These are phyloP conservation scores for Venturia asperata DNA, from an alignment of 2,329 filamentous ascomycete species.

Conservation along the genomic window DNA sequence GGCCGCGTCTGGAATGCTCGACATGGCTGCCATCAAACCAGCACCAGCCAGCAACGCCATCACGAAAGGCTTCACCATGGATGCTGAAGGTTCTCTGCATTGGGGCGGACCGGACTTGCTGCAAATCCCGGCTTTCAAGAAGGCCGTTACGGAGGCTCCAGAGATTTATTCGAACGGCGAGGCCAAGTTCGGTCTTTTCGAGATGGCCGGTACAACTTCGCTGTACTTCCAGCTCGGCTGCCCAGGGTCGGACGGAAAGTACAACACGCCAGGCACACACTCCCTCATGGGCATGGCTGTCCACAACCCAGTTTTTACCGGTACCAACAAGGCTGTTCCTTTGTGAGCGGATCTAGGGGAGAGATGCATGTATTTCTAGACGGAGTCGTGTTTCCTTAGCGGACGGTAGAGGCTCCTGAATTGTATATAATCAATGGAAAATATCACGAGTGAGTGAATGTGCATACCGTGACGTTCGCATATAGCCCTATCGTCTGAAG, in stretches of 20 bases:
- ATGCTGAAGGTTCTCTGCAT: conserved; percentile 5
- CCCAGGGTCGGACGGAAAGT: conserved; percentile 3
- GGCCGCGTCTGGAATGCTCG: background rate
- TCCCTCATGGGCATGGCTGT: conserved; percentile 3
- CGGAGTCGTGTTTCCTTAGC: background rate
- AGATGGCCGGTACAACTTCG: background rate
- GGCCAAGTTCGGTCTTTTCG: conserved; percentile 13
- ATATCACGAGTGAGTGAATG: no score
- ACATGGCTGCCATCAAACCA: conserved; percentile 7
- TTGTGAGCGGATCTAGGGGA: background rate
- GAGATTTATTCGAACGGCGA: conserved; percentile 10
- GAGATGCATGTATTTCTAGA: background rate
- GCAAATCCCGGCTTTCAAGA: conserved; percentile 5
- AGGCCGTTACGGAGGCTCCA: conserved; percentile 12
- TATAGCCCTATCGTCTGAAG: background rate
- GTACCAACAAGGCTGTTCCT: conserved; percentile 12
- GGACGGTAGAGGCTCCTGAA: background rate
- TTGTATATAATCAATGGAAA: background rate
- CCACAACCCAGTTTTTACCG: background rate
- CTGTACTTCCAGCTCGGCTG: conserved; percentile 17
- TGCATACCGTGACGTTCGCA: background rate
- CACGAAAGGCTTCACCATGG: conserved; percentile 13
- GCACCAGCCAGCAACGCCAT: conserved; percentile 3
- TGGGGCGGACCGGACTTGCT: background rate
- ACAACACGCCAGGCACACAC: conserved; percentile 6